phyloP scores from a whole-genome alignment of 805 yeast genomes.

The Yarrowia divulgata region DNA sequence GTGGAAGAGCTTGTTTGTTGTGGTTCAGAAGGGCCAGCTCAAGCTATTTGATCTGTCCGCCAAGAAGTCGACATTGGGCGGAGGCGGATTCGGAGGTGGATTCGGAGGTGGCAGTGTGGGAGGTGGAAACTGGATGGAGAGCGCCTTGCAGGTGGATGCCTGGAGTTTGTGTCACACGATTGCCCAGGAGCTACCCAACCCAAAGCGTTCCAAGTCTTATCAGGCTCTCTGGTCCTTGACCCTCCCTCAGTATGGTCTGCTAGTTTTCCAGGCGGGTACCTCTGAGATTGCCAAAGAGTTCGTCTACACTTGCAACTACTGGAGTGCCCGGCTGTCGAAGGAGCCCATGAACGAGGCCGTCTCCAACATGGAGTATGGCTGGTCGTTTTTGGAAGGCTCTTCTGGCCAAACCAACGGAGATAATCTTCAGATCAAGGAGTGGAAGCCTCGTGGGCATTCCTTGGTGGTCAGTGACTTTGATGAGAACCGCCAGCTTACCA shows the following conservation, averaged over 20 bases:
- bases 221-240: slow-evolving; percentile 62
- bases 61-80: slow-evolving; percentile 33
- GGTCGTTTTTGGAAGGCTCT: slow-evolving; percentile 53
- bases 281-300: slow-evolving; percentile 71
- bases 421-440: slow-evolving; percentile 46
- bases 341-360: slow-evolving; percentile 76
- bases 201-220: slow-evolving; percentile 50
- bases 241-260: slow-evolving; percentile 57
- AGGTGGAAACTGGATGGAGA: slow-evolving; percentile 74
- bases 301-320: slow-evolving; percentile 81
- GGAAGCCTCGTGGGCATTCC: slow-evolving; percentile 50
- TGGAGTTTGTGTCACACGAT: slow-evolving; percentile 58
- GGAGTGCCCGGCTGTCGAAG: slow-evolving; percentile 87
- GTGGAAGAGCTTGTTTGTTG: slow-evolving; percentile 65
- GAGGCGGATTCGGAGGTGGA: slow-evolving; percentile 34
- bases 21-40: slow-evolving; percentile 71
- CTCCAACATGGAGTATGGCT: slow-evolving; percentile 80
- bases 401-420: slow-evolving; percentile 42
- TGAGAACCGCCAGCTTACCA: slow-evolving; percentile 53
- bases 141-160: slow-evolving; percentile 63
- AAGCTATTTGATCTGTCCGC: slow-evolving; percentile 55
- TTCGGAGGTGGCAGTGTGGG: slow-evolving; percentile 53
- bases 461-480: slow-evolving; percentile 48
- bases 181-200: slow-evolving; percentile 52
- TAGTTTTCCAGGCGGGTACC: slow-evolving; percentile 72